Evolutionary conservation across 805 yeast genomes (phyloP).

Genomic region (Zygosaccharomyces gambellarensis): DNA sequence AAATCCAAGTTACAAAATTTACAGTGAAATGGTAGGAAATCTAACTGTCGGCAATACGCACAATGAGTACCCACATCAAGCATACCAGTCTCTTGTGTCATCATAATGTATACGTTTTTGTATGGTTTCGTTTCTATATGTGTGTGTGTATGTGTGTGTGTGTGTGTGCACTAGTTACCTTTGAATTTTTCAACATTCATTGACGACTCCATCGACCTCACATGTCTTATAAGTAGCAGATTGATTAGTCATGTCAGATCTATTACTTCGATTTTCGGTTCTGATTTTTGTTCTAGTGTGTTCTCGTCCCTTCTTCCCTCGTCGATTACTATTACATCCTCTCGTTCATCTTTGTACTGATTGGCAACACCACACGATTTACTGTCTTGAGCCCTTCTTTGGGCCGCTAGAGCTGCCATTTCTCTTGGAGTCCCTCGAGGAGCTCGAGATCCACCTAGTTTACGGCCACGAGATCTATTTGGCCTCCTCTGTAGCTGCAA

Average conservation of each 20-base stretch:
- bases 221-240: neutral
- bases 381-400: constrained; percentile 24
- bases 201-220: neutral
- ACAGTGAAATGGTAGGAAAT: constrained; percentile 35
- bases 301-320: constrained; percentile 1
- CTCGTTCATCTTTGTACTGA: neutral
- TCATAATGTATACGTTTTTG: neutral
- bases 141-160: neutral
- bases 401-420: constrained; percentile 35
- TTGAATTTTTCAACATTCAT: constrained; percentile 1
- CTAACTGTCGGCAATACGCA: constrained; percentile 29
- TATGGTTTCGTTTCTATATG: too few species aligned
- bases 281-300: neutral
- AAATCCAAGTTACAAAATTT: constrained; percentile 27
- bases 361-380: constrained; percentile 20
- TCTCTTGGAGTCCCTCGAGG: constrained; percentile 23
- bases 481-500: constrained; percentile 5
- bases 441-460: constrained; percentile 8
- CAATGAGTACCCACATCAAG: constrained; percentile 37
- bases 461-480: constrained; percentile 9
- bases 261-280: constrained; percentile 2
- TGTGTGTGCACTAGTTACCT: neutral
- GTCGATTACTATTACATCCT: constrained; percentile 3
- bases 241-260: constrained; percentile 2
- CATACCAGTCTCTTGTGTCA: constrained; percentile 29